A percentile compares a stretch with the other conserved stretches of the same genome.
Conservation (phyloP, 2,329 filamentous ascomycete species). For the Rhynchosporium agropyri region DNA sequence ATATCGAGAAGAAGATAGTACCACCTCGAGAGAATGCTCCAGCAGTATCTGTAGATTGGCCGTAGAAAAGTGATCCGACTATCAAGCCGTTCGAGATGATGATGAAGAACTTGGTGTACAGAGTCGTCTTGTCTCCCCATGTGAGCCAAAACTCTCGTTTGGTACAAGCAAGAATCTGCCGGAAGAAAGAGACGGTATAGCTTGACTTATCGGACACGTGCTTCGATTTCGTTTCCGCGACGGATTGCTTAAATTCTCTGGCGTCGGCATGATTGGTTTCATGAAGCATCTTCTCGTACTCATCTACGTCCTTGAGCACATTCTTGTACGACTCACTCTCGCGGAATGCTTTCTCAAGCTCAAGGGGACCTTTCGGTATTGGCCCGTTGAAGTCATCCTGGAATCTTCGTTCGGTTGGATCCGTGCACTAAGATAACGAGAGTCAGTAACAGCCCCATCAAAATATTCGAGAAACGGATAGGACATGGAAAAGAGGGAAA, state of each 20-base stretch:
- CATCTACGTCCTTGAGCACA: conserved; percentile 61
- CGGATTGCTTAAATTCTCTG: conserved; percentile 65
- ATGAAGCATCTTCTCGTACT: conserved; percentile 60
- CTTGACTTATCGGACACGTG: conserved; percentile 69
- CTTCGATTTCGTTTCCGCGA: conserved; percentile 68
- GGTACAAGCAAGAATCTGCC: conserved; percentile 70
- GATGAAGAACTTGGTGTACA: conserved; percentile 80
- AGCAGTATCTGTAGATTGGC: conserved; percentile 58
- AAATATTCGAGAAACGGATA: too few relatives aligned
- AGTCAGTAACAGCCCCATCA: too few relatives aligned
- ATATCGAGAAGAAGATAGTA: conserved; percentile 66
- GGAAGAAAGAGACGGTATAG: conserved; percentile 74
- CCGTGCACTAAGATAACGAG: conserved; percentile 53
- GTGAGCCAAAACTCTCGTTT: conserved; percentile 79
- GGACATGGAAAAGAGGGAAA: too few relatives aligned
- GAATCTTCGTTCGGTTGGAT: conserved; percentile 71
- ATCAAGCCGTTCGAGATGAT: conserved; percentile 75
- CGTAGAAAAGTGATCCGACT: conserved; percentile 79
- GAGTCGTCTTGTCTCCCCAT: conserved; percentile 71
- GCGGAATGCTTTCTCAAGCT: conserved; percentile 67
- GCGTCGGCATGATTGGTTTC: conserved; percentile 62
- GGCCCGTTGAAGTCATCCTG: conserved; percentile 59
- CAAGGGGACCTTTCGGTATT: conserved; percentile 63
- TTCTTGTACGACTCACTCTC: conserved; percentile 62
- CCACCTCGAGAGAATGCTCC: conserved; percentile 67